Evolutionary conservation across 2,329 filamentous ascomycete species (phyloP), one percentile per base, ranked within the genome.

Genomic region (Nigrograna mackinnonii): DNA sequence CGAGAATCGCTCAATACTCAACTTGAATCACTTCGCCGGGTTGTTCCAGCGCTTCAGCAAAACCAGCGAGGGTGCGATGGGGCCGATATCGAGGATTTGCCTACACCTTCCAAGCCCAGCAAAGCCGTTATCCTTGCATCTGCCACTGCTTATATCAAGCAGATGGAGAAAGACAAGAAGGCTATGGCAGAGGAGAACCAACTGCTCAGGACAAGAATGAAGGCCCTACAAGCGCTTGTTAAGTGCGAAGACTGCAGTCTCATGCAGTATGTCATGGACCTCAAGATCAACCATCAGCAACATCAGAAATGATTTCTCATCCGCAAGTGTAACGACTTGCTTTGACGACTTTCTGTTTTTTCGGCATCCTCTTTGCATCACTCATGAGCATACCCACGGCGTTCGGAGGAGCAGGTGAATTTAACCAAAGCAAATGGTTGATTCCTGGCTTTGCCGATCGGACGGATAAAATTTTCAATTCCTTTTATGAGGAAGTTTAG

Each of bases 51-150:
- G 2, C 62, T 74, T 2, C 69, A 71, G 48, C 67, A 71, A 21
- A 60, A 59, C 18, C 47, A 47, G 46, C 60, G 45, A 44, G 58
- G 47, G n/a, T 71, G 58, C 47, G 66, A 68, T 35, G 56, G 60
- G 12, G 62, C 67, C 12, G 71, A 74, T 37, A 71, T 74, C 21
- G 71, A 75, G 42, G 71, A 74, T 44, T 50, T 69, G 3, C 67
- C 70, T 5, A 55, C 69, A 2, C 66, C 70, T 11, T 67, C 66
- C 4, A 71, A 72, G 44, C 59, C 72, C 6, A 67, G 63, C 45
- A 76, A 75, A 50, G 71, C 72, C n/a, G 70, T 73, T 38, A 70
- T 76, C 38, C 62, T 76, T 21, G 70, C 70, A 7, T 72, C 68
- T 1, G 72, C 73, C 16, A 72, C 70, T 17, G 67, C 70, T 7